These are phyloP conservation scores for Penicillium brasilianum DNA, from an alignment of 2,329 filamentous ascomycete genomes.

Conservation along the genomic window DNA sequence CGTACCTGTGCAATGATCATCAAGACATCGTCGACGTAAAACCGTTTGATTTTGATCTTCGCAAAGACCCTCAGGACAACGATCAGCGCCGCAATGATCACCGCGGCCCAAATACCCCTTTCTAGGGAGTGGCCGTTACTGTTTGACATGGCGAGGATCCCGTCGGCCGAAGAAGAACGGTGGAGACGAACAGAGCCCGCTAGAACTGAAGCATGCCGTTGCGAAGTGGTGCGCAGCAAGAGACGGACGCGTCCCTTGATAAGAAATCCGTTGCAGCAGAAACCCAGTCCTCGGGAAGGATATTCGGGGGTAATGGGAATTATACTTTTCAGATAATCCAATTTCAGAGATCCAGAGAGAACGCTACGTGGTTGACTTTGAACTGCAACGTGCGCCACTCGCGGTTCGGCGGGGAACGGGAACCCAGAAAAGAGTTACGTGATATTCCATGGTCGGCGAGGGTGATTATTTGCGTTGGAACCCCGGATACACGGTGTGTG, in stretches of 20 bases:
- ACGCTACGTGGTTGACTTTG: background rate
- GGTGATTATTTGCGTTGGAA: background rate
- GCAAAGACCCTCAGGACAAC: constrained; percentile 34
- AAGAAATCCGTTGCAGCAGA: background rate
- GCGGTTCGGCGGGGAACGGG: background rate
- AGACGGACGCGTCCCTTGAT: background rate
- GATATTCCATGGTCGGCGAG: background rate
- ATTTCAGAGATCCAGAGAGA: background rate
- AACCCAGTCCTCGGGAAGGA: background rate
- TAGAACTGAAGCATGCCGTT: background rate
- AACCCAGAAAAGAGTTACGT: background rate
- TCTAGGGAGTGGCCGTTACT: constrained; percentile 30
- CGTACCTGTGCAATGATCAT: constrained; percentile 37
- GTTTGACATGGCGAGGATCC: constrained; percentile 9
- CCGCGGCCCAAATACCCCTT: constrained; percentile 36
- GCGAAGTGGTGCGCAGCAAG: background rate
- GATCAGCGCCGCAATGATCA: constrained; percentile 34
- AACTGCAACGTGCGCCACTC: background rate
- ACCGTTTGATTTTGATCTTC: constrained; percentile 38
- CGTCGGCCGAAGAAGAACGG: background rate
- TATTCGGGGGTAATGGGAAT: background rate
- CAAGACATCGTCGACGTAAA: constrained; percentile 36
- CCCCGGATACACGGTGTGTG: background rate
- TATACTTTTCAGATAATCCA: background rate
- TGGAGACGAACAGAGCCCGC: background rate